Conservation (phyloP, 352 stramenopile genomes). For the Phytophthora podocarpi region DNA sequence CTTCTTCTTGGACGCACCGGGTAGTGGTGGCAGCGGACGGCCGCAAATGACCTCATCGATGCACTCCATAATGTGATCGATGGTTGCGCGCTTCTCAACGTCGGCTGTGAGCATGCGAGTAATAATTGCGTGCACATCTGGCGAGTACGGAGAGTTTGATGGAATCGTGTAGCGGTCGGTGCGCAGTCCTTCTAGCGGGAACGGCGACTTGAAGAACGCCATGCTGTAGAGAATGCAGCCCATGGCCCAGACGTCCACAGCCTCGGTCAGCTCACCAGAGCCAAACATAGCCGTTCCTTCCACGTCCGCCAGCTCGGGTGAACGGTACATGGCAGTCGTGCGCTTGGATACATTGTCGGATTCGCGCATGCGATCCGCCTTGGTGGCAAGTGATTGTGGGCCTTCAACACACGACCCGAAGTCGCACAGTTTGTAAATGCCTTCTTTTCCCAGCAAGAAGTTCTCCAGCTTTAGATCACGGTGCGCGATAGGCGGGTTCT, state of each 20-base stretch:
- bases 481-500: slow-evolving; percentile 93
- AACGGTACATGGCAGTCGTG: slow-evolving; percentile 98
- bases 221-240: slow-evolving; percentile 97
- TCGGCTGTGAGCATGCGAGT: slow-evolving; percentile 92
- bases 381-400: slow-evolving; percentile 76
- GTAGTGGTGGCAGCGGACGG: slow-evolving; percentile 45
- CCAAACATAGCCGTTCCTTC: slow-evolving; percentile 92
- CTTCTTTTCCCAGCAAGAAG: slow-evolving; percentile 90
- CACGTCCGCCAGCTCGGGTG: slow-evolving; percentile 97
- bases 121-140: slow-evolving; percentile 88
- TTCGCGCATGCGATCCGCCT: slow-evolving; percentile 84
- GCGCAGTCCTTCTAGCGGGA: slow-evolving; percentile 94
- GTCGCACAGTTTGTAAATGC: slow-evolving; percentile 95
- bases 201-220: slow-evolving; percentile 96
- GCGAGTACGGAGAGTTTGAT: slow-evolving; percentile 89
- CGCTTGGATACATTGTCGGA: slow-evolving; percentile 96
- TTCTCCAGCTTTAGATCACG: slow-evolving; percentile 98
- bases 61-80: slow-evolving; percentile 93
- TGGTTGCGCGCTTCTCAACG: slow-evolving; percentile 89
- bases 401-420: slow-evolving; percentile 93
- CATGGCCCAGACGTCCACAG: slow-evolving; percentile 94
- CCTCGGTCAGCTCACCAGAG: slow-evolving; percentile 89
- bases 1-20: slow-evolving; percentile 31
- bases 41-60: slow-evolving; percentile 68
- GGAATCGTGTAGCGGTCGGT: slow-evolving; percentile 95